Base-by-base conservation (phyloP, 2,329 filamentous ascomycete genomes). In the Neospermospora avenae region DNA sequence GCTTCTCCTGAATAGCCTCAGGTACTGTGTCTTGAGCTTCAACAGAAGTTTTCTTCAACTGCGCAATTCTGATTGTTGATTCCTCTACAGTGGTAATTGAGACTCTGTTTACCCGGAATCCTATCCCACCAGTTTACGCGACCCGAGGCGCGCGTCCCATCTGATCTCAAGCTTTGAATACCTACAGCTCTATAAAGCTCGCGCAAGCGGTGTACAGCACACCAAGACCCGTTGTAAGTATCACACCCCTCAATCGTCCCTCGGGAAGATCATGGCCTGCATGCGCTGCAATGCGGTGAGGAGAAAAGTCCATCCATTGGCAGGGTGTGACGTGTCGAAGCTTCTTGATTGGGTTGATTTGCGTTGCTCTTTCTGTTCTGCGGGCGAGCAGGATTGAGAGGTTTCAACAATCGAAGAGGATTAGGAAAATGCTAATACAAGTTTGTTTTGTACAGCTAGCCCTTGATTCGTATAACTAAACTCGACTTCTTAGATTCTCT, bases 261-360 rank as follows among this genome's bases (percentile, higher is more conserved):
- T 39, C 41, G 39, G 61, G 48, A 48, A 59, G 41, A 52, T 57
- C 42, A 48, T 57, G 41, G 45, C 28, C 42, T 60, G 48, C 55
- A 63, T 59, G 41, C 55, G 45, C 24, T 46, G 39, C 59, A 22
- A 24, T 51, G 49, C 56, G 52, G 52, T 46, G 52, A 41, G 54
- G 11, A 49, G 55, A 60, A 41, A 24, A 53, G 14, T 58, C 41
- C 11, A 5, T 31, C 42, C 46, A 57, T 60, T 60, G 59, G 55
- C 61, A 48, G 60, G 55, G 39, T 58, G 60, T 66, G 64, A 69
- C 67, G 67, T 69, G 67, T 67, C 66, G 65, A 61, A 54, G 46
- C 53, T 57, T 49, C 59, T 63, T 58, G 60, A 58, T 57, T 45
- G 49, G 55, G 39, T 22, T 49, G 48, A 58, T 55, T 58, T 60